Percentiles rank a stretch among this genome's conserved stretches.
These are phyloP conservation scores for Coemansia sp. DNA, from an alignment of 371 early-diverging fungal genomes.

Conservation along the genomic window DNA sequence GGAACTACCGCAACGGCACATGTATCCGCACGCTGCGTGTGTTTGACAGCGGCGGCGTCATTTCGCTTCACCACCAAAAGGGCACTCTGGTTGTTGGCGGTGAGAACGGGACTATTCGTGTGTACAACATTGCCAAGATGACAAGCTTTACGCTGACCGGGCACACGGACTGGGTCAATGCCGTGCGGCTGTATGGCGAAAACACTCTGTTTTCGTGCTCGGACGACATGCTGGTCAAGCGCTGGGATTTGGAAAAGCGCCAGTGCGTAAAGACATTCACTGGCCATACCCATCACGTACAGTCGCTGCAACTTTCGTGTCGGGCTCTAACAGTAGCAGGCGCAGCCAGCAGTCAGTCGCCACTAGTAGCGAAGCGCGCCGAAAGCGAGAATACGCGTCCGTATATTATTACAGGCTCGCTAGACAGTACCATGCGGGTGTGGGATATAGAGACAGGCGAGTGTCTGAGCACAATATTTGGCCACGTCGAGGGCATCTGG, in stretches of 20 bases:
- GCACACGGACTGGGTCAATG: conserved; percentile 81
- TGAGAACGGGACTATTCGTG: conserved; percentile 81
- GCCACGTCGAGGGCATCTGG: conserved; percentile 92
- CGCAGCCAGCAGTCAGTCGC: conserved; percentile 10
- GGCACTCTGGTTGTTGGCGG: conserved; percentile 79
- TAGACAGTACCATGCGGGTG: conserved; percentile 88
- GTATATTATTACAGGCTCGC: conserved; percentile 76
- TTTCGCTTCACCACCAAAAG: conserved; percentile 80
- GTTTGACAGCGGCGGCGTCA: conserved; percentile 78
- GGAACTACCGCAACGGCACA: conserved; percentile 91
- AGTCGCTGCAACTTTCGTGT: conserved; percentile 56
- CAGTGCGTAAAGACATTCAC: conserved; percentile 66
- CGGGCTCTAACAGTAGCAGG: conserved; percentile 17
- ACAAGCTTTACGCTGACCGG: conserved; percentile 77
- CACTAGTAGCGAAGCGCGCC: neutral
- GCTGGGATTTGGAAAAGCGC: conserved; percentile 80
- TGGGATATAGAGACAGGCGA: conserved; percentile 79
- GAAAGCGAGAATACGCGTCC: conserved; percentile 44
- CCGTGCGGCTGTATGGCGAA: conserved; percentile 72
- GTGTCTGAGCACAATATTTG: conserved; percentile 81
- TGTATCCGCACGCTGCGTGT: conserved; percentile 82
- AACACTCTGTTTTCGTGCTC: conserved; percentile 72
- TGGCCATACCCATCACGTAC: conserved; percentile 83
- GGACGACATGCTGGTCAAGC: conserved; percentile 75
- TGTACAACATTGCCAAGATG: conserved; percentile 86